Base-by-base conservation (phyloP, 345 rosid species). In the Cardamine chenopodiifolia region DNA sequence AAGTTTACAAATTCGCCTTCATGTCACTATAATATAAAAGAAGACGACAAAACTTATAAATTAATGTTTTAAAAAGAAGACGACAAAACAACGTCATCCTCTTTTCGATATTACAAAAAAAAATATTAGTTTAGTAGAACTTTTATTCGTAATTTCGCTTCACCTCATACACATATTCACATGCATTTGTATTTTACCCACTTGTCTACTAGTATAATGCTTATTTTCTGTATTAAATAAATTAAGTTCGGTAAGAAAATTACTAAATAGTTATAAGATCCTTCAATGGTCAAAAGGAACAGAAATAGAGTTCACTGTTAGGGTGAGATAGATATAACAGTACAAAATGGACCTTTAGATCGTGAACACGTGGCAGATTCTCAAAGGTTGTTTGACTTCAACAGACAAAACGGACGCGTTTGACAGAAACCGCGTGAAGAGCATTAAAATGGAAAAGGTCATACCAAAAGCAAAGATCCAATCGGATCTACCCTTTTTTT, bases 381-480 rank as follows among this genome's bases (percentile, higher is more conserved):
- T 17, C 0, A 56, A 26, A 28, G 71, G 60, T 62, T 0, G 1
- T 44, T 53, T 69, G 70, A 76, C 70, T 39, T 60, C 42, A 32
- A 32, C 11, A 0, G 31, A 67, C 3, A 12, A 17, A 68, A 61
- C 59, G 64, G 45, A 44, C 60, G 61, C 67, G 42, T 77, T 70
- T 70, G 67, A 64, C 61, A 47, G 72, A 71, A 71, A 65, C 76
- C 72, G 80, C 62, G 76, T 77, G 8, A 15, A 13, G 50, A 15
- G 56, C 74, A 68, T 44, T 76, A 40, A 70, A 54, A 13, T 10
- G 57, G 7, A 44, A 75, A 52, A 53, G 49, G 25, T 48, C 60
- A 48, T 57, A 14, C 78, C 60, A 26, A 49, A 58, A 58, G 61
- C 54, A 32, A 32, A 47, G 11, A n/a, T 71, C 28, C 67, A 37